phyloP scores from a whole-genome alignment of 306 rosid species.

The Malus fusca region DNA sequence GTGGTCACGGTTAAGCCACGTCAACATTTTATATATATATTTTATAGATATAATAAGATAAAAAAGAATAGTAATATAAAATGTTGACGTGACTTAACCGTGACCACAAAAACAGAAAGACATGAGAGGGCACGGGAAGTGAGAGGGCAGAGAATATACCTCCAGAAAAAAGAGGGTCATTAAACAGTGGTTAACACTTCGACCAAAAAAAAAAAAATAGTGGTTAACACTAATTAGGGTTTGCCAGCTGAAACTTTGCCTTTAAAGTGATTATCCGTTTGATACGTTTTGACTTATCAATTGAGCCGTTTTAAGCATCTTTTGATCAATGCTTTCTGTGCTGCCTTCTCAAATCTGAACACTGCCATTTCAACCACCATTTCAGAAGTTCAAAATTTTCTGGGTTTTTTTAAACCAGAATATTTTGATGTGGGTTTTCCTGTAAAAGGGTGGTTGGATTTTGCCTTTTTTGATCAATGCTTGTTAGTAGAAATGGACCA shows the following conservation, averaged over 20 bases:
- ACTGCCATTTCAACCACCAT: slow-evolving; percentile 26
- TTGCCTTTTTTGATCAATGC: slow-evolving; percentile 26
- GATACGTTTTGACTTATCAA: neutral
- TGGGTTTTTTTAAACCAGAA: slow-evolving; percentile 9
- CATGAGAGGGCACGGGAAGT: too few relatives aligned
- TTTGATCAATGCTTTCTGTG: neutral
- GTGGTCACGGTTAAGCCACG: too few relatives aligned
- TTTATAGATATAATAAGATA: too few relatives aligned
- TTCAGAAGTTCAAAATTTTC: neutral
- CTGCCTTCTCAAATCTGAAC: slow-evolving; percentile 5
- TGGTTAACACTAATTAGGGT: neutral
- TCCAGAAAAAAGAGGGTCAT: too few relatives aligned
- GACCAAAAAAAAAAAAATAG: too few relatives aligned
- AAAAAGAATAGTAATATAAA: too few relatives aligned
- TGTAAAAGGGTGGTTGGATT: slow-evolving; percentile 28
- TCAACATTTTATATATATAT: too few relatives aligned
- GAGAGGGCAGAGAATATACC: too few relatives aligned
- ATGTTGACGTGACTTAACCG: too few relatives aligned
- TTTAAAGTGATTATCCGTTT: neutral
- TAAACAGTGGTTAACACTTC: too few relatives aligned
- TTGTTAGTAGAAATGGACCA: slow-evolving; percentile 15
- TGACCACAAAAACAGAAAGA: too few relatives aligned
- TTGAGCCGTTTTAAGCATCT: neutral
- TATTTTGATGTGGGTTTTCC: slow-evolving; percentile 17
- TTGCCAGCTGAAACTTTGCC: neutral